Evolutionary conservation across 768 basidiomycete genomes (phyloP), one percentile per base, ranked within the genome.

Genomic region (Phlebiopsis flavidoalba): DNA sequence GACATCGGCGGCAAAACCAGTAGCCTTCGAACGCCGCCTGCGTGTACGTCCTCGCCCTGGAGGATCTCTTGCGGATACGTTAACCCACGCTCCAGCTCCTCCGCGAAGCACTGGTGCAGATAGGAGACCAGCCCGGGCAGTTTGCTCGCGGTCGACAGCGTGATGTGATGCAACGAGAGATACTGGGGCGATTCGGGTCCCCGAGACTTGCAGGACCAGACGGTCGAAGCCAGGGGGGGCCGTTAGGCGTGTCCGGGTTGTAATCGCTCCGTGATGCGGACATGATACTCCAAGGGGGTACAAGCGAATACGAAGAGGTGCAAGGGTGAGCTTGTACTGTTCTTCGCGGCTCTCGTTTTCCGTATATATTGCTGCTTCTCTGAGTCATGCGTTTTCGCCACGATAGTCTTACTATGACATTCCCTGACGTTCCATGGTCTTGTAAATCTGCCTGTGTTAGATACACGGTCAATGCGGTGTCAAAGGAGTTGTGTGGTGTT

Each of bases 51-150:
- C n/a, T 70, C 72, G 40, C 76, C 74, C 56, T 79, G 76, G 17
- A 80, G 74, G 45, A 79, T 80, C 72, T 93, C 90, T 73, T 95
- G 94, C 0, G 94, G 93, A 72, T 95, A 96, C 8, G 94, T 93
- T 63, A 76, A 67, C 1, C 95, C 95, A 50, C 82, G 82, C 59
- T 85, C 86, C 12, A 96, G 77, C 66, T 89, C 91, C 56, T 78
- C 77, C n/a, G 83, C 81, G 72, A 96, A 95, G 24, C 84, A 75
- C 35, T 60, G 43, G 63, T 80, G 79, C 17, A 92, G 79, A 66
- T 87, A 81, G 21, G 84, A 79, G 58, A 90, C 68, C 43, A 93
- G 74, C 24, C 83, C 86, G 2, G 77, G 69, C 21, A 77, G 64
- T 24, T 61, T 60, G 46, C 65, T 69, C 11, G 75, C 71, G 15